Evolutionary conservation across 306 rosid species (phyloP).

Genomic region (Prosopis cineraria): DNA sequence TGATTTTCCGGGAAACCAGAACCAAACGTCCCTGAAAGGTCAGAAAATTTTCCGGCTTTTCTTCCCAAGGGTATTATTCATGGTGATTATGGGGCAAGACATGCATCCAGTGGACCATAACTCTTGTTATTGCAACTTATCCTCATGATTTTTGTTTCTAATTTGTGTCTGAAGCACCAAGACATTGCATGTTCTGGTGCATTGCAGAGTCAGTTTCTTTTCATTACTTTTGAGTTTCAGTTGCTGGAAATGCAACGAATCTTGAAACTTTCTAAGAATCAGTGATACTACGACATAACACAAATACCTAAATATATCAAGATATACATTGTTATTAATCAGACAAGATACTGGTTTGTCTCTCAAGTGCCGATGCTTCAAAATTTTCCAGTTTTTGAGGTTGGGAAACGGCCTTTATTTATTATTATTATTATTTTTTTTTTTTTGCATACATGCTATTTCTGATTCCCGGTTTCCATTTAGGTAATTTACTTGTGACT

Average conservation of each 20-base stretch:
- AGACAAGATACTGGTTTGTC: neutral
- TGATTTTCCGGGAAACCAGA: conserved; percentile 28
- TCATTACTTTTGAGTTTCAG: neutral
- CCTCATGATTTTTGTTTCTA: neutral
- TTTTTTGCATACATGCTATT: no score
- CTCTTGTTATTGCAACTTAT: neutral
- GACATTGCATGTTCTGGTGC: neutral
- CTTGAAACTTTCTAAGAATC: neutral
- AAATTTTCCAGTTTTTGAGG: neutral
- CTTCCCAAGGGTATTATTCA: neutral
- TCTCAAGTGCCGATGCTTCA: neutral
- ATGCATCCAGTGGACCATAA: neutral
- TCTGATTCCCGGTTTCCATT: neutral
- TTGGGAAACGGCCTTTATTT: neutral
- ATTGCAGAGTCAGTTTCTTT: neutral
- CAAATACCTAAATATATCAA: neutral
- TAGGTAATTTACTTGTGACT: neutral
- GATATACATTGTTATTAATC: neutral
- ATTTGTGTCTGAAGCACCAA: neutral
- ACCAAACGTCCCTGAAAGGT: conserved; percentile 15
- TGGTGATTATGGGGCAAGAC: neutral
- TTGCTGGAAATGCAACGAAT: neutral
- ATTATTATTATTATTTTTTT: no score
- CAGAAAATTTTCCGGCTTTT: neutral
- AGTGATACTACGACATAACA: no score